phyloP scores from a whole-genome alignment of 176 grass and related monocot genomes.

The Rhynchospora pubera region DNA sequence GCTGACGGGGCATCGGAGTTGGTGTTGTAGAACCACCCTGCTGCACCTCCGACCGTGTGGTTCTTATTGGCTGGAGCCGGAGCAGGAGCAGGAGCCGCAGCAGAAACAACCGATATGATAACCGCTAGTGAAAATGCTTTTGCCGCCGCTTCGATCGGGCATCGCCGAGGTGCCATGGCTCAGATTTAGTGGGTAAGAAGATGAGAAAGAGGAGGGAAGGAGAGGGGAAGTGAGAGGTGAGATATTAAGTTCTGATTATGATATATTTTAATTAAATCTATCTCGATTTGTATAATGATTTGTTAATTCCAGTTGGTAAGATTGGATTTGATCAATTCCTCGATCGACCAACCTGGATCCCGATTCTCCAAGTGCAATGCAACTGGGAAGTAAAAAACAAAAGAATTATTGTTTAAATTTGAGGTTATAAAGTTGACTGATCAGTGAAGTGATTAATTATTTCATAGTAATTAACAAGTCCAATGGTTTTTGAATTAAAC shows the following conservation, averaged over 20 bases:
- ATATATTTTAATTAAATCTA: neutral
- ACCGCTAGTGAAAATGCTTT: neutral
- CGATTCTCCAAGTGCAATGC: neutral
- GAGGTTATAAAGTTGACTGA: neutral
- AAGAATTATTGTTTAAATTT: neutral
- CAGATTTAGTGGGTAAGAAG: neutral
- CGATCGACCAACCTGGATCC: neutral
- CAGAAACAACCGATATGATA: neutral
- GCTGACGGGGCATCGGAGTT: conserved; percentile 36
- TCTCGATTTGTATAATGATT: neutral
- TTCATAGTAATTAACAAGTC: neutral
- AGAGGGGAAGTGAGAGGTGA: neutral
- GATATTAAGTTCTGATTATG: neutral
- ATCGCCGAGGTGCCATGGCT: neutral
- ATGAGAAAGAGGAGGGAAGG: neutral
- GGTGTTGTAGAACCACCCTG: conserved; percentile 68
- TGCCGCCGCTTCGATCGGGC: neutral
- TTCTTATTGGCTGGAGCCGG: conserved; percentile 45
- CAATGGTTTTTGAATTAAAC: neutral
- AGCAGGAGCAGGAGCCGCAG: conserved; percentile 6
- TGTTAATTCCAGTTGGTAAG: neutral
- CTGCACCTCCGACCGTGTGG: conserved; percentile 55
- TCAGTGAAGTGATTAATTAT: neutral
- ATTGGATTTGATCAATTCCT: neutral
- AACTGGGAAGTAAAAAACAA: neutral